Evolutionary conservation across 192 early-diverging fungal species (phyloP), one percentile per base, ranked within the genome.

Genomic region (Entophlyctis luteolus): DNA sequence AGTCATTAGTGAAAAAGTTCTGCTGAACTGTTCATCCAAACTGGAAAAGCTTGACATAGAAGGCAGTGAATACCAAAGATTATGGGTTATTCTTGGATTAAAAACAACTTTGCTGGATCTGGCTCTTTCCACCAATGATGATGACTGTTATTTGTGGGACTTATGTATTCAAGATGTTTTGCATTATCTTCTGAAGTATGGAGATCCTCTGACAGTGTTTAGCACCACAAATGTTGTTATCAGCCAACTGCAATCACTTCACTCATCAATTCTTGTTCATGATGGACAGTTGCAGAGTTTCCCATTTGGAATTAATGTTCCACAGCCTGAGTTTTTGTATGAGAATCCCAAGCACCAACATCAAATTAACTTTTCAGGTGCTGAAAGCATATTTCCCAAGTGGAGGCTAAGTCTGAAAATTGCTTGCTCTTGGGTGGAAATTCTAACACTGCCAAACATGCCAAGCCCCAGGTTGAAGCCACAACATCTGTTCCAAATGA

Each of bases 351-450:
- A n/a, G n/a, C n/a, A n/a, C n/a, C 10, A n/a, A 42, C 8, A 42
- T 42, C 39, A 8, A 8, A 42, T 42, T n/a, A 42, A 42, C 39
- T 42, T 8, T 25, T 66, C 72, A 1, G 34, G 68, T 33, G 72
- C 59, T 0, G 73, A 75, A 29, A 88, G 84, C 28, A 79, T 91
- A 22, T 75, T 94, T 35, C 81, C 84, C 4, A 89, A 92, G 68
- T 94, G 90, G 90, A 75, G 80, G 33, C 75, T 84, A 1, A 91
- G 87, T 74, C 67, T 92, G 1, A 82, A 83, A 2, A 89, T 88
- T 72, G 87, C 87, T 0, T 89, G 84, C 38, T 84, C 88, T 1
- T 88, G 84, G 22, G 86, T 90, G 49, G 79, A 80, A 65, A 70
- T 82, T 56, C 62, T 54, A 45, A 60, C 8, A 28, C 32, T 22